These are phyloP conservation scores for Farysia itapuensis DNA, from an alignment of 1,284 basidiomycete species.

Conservation along the genomic window DNA sequence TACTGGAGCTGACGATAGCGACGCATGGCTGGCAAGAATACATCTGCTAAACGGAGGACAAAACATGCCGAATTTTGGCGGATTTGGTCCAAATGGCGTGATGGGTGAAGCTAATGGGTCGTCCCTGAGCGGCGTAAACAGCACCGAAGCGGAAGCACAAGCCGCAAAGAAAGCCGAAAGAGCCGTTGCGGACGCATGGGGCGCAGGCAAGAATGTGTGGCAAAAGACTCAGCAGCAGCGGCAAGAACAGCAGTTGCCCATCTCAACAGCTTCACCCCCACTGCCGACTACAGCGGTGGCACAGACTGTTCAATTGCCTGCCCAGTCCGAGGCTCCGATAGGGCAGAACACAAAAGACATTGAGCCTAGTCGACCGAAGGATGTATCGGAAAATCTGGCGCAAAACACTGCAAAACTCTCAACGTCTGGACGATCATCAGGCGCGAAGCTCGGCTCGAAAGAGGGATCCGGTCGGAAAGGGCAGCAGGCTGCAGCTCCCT, in stretches of 20 bases:
- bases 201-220: constrained; percentile 37
- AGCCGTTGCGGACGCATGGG: constrained; percentile 34
- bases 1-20: constrained; percentile 38
- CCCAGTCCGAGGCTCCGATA: too few relatives aligned
- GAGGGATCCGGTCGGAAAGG: background rate
- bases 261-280: background rate
- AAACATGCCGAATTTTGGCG: constrained; percentile 35
- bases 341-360: too few relatives aligned
- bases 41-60: constrained; percentile 53
- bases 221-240: constrained; percentile 19
- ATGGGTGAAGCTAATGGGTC: constrained; percentile 1
- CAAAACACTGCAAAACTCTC: too few relatives aligned
- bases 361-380: too few relatives aligned
- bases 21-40: constrained; percentile 52
- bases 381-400: too few relatives aligned
- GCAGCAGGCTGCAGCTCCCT: constrained; percentile 3
- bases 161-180: constrained; percentile 37
- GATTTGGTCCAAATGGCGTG: constrained; percentile 16
- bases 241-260: constrained; percentile 2
- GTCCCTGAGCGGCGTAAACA: background rate
- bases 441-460: constrained; percentile 4
- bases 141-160: constrained; percentile 15
- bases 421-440: too few relatives aligned
- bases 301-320: too few relatives aligned
- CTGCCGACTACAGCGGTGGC: too few relatives aligned